These are phyloP conservation scores for Batrachochytrium dendrobatidis DNA, from an alignment of 371 early-diverging fungal species.

Conservation along the genomic window DNA sequence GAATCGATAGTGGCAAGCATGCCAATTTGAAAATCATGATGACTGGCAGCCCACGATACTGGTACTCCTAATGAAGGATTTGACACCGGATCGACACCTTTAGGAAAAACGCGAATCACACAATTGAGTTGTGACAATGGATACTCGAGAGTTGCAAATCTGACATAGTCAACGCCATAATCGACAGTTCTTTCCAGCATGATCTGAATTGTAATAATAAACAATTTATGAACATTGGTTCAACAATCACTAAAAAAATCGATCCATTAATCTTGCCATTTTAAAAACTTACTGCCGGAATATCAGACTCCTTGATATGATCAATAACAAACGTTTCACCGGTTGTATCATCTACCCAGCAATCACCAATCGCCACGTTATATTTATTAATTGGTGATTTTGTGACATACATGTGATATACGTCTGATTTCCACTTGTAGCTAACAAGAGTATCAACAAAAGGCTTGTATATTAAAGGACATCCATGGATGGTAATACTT, in stretches of 20 bases:
- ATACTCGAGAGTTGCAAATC: background rate
- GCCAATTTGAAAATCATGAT: background rate
- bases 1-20: background rate
- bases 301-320: background rate
- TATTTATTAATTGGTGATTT: no score
- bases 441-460: no score
- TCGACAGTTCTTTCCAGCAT: background rate
- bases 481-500: no score
- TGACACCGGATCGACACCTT: constrained; percentile 1
- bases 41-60: background rate
- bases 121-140: background rate
- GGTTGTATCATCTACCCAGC: background rate
- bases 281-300: background rate
- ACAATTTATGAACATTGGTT: no score
- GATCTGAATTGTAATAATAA: background rate
- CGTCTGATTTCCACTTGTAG: no score
- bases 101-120: background rate
- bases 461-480: no score
- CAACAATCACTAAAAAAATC: no score
- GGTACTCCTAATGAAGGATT: background rate
- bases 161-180: background rate
- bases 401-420: no score
- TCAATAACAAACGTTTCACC: background rate
- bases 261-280: no score
- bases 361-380: no score